These are phyloP conservation scores for Cercospora citrullina DNA, from an alignment of 2,329 filamentous ascomycete genomes.

Conservation along the genomic window DNA sequence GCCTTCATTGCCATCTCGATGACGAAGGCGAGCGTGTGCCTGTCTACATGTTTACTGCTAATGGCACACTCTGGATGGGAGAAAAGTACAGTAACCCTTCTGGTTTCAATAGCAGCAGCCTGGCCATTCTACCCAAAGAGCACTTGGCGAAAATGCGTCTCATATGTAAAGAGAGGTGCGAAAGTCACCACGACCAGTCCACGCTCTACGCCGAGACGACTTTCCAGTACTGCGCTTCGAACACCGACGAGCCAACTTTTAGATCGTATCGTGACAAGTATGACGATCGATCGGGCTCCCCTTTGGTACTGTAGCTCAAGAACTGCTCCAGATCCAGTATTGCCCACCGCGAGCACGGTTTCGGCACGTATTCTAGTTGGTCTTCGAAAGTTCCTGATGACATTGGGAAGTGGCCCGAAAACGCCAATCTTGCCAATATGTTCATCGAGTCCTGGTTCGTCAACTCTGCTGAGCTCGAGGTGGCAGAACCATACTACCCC, in stretches of 20 bases:
- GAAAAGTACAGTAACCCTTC: not conserved
- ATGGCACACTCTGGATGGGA: not conserved
- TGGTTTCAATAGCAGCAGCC: not conserved
- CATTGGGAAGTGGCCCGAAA: not conserved
- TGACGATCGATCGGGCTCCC: not conserved
- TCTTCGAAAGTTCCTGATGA: not conserved
- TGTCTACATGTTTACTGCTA: too few species aligned
- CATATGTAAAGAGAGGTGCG: not conserved
- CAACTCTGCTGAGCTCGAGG: not conserved
- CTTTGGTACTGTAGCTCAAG: not conserved
- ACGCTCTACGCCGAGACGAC: not conserved
- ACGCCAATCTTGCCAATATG: too few species aligned
- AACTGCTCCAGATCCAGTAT: not conserved
- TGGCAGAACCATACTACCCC: not conserved
- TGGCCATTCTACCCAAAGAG: not conserved
- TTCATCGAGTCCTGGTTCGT: not conserved
- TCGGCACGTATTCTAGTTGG: not conserved
- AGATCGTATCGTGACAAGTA: not conserved
- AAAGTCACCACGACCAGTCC: not conserved
- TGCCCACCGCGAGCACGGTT: not conserved
- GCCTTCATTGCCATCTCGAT: too few species aligned
- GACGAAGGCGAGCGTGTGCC: too few species aligned
- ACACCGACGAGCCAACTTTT: not conserved
- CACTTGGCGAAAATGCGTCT: not conserved
- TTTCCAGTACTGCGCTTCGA: not conserved